These are phyloP conservation scores for Xylariaceae sp. DNA, from an alignment of 2,329 filamentous ascomycete species.

Conservation along the genomic window DNA sequence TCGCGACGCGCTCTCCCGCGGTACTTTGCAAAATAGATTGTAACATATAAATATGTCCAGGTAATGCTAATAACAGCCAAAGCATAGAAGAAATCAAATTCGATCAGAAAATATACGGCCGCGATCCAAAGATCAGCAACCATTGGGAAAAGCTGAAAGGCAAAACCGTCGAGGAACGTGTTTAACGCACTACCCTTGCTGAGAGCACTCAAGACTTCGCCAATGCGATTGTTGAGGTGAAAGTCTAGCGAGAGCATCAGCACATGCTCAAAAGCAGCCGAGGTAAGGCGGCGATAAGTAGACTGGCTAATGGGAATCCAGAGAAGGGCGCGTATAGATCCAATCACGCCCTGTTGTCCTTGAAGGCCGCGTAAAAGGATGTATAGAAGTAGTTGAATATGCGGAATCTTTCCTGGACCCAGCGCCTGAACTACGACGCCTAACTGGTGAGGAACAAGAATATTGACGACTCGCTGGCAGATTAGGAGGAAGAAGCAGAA, in stretches of 20 bases:
- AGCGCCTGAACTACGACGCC: neutral
- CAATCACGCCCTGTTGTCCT: constrained; percentile 84
- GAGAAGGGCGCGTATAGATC: constrained; percentile 78
- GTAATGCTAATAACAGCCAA: constrained; percentile 87
- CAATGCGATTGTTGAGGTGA: constrained; percentile 93
- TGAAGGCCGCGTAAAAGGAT: constrained; percentile 81
- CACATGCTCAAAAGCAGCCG: constrained; percentile 96
- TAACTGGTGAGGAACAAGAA: constrained; percentile 3
- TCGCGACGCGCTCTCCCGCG: constrained; percentile 86
- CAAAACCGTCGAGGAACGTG: constrained; percentile 92
- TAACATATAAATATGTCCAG: constrained; percentile 95
- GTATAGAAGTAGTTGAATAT: constrained; percentile 75
- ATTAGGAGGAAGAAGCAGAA: constrained; percentile 1
- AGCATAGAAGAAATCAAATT: constrained; percentile 87
- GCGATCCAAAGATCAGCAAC: constrained; percentile 86
- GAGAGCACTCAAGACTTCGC: constrained; percentile 92
- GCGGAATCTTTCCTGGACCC: constrained; percentile 60
- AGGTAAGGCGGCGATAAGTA: constrained; percentile 91
- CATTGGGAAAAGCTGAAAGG: constrained; percentile 95
- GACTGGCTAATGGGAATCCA: constrained; percentile 98
- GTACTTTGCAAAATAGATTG: constrained; percentile 93
- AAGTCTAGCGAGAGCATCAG: constrained; percentile 94
- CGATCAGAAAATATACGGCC: constrained; percentile 76
- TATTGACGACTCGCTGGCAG: constrained; percentile 5
- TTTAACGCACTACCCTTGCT: constrained; percentile 97